Percentiles rank a stretch among this genome's conserved stretches.
Evolutionary conservation across 495 filamentous ascomycete species (phyloP).

Genomic region (Trichoderma reesei): DNA sequence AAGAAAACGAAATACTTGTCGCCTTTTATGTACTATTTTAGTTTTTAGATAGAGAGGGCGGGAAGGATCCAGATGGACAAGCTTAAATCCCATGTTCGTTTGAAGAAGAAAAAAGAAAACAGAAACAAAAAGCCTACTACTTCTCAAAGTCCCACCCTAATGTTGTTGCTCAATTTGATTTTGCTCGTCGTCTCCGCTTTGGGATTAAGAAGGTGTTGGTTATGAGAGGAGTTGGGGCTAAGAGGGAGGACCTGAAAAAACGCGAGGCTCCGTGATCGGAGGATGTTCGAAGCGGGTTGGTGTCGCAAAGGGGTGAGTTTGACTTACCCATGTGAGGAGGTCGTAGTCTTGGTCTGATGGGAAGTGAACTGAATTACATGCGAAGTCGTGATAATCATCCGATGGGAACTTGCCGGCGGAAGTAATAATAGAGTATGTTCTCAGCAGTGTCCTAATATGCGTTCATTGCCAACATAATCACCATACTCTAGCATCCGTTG

Average conservation of each 20-base stretch:
- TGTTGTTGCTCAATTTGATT: no score
- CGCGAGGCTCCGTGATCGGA: background rate
- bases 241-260: background rate
- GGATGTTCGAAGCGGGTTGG: background rate
- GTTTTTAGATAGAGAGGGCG: slow-evolving; percentile 6
- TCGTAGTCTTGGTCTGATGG: no score
- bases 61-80: slow-evolving; percentile 4
- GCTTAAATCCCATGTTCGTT: slow-evolving; percentile 2
- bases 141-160: background rate
- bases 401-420: no score
- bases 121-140: background rate
- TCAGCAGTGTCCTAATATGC: no score
- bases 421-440: no score
- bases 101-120: background rate
- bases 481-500: no score
- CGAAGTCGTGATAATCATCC: no score
- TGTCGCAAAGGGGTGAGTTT: background rate
- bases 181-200: background rate
- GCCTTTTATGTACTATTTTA: slow-evolving; percentile 1
- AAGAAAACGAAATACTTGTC: background rate
- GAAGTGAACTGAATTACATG: no score
- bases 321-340: background rate
- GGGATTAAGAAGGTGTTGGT: background rate
- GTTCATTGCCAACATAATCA: no score
- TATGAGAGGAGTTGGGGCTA: background rate